Evolutionary conservation across 352 stramenopile species (phyloP), one percentile per base, ranked within the genome.

Genomic region (Aphanomyces cochlioides): DNA sequence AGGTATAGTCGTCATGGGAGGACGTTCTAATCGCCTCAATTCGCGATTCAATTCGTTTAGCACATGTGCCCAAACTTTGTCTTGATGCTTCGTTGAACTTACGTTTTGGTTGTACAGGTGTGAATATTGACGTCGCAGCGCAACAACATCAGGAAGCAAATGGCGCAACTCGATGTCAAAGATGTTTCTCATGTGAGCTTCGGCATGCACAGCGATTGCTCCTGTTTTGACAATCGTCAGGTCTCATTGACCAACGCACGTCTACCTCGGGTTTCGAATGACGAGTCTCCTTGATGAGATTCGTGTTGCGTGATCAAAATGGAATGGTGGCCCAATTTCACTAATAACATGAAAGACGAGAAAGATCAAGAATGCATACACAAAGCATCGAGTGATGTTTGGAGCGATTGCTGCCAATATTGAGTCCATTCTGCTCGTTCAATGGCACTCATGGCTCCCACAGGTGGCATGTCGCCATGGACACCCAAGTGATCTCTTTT

Each of bases 11-110:
- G 39, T 41, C 10, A 28, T 28, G 15, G 15, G 6, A 37, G 54
- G 54, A 12, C 43, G 54, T 39, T 5, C 54, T 37, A 61, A 45
- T 28, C 54, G 54, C 8, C 21, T 28, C 1, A 61, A 39, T 39
- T 61, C 54, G 15, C 43, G 17, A 37, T 61, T 61, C 54, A 61
- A 40, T n/a, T 28, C 54, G n/a, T 37, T 37, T 5, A 61, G 54
- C 15, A 61, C 54, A 39, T 61, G 54, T 37, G 13, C n/a, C 54
- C 54, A 61, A 28, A 61, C 54, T 37, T 61, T 61, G 0, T 61
- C 54, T 37, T 61, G 54, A 12, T 39, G 54, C 54, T 61, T 61
- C 28, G 37, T 17, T 2, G 54, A 5, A 37, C 43, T 61, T 12
- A 37, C 6, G 15, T 28, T 28, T 10, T 28, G 19, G 6, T 28